phyloP scores from a whole-genome alignment of 2,329 filamentous ascomycete genomes.

The Aspergillus tamarii region DNA sequence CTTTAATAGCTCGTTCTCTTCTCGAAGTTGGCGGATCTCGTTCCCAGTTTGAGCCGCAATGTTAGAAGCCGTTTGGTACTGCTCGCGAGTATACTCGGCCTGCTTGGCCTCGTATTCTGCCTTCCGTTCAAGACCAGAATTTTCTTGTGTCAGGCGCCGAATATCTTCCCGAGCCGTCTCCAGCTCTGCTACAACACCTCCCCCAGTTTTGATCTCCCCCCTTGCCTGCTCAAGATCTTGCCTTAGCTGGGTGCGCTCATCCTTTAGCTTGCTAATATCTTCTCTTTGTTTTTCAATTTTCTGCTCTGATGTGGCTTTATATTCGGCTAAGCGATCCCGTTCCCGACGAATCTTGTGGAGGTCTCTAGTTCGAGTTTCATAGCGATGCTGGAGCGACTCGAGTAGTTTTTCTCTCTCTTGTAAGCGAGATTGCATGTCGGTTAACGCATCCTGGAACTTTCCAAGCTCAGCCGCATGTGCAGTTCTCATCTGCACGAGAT shows the following conservation, averaged over 20 bases:
- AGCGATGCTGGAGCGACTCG: conserved; percentile 46
- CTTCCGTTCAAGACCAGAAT: conserved; percentile 39
- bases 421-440: conserved; percentile 30
- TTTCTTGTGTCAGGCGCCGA: conserved; percentile 40
- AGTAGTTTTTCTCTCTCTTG: conserved; percentile 39
- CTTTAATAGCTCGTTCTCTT: conserved; percentile 41
- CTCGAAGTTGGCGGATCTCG: conserved; percentile 42
- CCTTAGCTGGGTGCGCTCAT: conserved; percentile 42
- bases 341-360: conserved; percentile 42
- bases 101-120: conserved; percentile 47
- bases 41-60: conserved; percentile 46
- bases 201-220: conserved; percentile 42
- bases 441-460: conserved; percentile 32
- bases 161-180: conserved; percentile 46
- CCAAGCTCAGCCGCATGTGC: conserved; percentile 36
- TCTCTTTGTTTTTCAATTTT: conserved; percentile 40
- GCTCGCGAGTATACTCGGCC: conserved; percentile 49
- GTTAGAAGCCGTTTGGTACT: conserved; percentile 52
- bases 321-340: conserved; percentile 36
- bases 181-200: conserved; percentile 44
- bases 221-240: conserved; percentile 45
- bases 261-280: conserved; percentile 45
- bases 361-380: conserved; percentile 45
- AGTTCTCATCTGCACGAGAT: conserved; percentile 35
- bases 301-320: conserved; percentile 33